A percentile compares a stretch with the other conserved stretches of the same genome.
These are phyloP conservation scores for Calonectria henricotiae DNA, from an alignment of 2,329 filamentous ascomycete genomes.

Conservation along the genomic window DNA sequence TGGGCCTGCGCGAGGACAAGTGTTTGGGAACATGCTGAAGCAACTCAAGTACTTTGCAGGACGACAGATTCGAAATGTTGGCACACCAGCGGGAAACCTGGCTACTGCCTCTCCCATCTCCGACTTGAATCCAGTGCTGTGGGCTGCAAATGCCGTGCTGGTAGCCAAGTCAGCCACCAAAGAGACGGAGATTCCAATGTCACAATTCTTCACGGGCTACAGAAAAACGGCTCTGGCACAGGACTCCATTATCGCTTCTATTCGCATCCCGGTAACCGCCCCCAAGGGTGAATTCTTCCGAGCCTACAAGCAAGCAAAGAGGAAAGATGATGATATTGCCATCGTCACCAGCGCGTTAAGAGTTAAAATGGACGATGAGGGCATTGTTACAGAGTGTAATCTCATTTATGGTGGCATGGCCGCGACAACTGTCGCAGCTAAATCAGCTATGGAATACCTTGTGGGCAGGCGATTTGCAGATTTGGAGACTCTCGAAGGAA, in stretches of 20 bases:
- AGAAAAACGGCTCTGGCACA: constrained; percentile 85
- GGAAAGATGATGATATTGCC: constrained; percentile 98
- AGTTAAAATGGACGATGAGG: constrained; percentile 78
- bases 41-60: constrained; percentile 97
- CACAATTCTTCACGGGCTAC: constrained; percentile 93
- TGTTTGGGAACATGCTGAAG: constrained; percentile 93
- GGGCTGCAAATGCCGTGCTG: constrained; percentile 87
- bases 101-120: constrained; percentile 97
- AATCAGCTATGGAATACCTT: constrained; percentile 82
- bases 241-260: constrained; percentile 87
- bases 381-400: constrained; percentile 81
- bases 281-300: constrained; percentile 87
- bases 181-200: constrained; percentile 91
- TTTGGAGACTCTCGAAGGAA: constrained; percentile 87
- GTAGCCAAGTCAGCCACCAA: constrained; percentile 83
- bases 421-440: constrained; percentile 89
- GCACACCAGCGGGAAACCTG: constrained; percentile 94
- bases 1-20: constrained; percentile 79
- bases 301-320: constrained; percentile 96
- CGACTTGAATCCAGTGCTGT: constrained; percentile 94
- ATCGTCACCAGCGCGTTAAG: constrained; percentile 93
- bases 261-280: constrained; percentile 85
- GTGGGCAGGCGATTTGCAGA: constrained; percentile 86
- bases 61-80: constrained; percentile 96
- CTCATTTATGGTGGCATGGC: constrained; percentile 98